phyloP scores from a whole-genome alignment of 108 stramenopile genomes.

The Parietichytrium sp. region DNA sequence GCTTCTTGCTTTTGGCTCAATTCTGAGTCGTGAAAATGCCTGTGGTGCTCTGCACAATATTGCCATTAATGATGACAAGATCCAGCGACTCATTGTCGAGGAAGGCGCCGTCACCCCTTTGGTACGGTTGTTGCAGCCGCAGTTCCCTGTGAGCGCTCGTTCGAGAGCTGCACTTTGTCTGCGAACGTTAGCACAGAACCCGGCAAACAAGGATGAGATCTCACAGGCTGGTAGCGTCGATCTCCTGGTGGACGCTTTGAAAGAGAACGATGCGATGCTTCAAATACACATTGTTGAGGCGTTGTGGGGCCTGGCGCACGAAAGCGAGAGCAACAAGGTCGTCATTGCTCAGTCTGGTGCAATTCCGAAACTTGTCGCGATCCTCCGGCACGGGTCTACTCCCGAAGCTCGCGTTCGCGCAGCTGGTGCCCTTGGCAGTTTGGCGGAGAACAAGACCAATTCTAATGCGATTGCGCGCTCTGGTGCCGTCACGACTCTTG shows the following conservation, averaged over 20 bases:
- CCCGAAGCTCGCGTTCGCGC: neutral
- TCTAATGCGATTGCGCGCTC: neutral
- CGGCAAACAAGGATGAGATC: neutral
- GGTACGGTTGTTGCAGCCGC: neutral
- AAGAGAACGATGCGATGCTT: neutral
- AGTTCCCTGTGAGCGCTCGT: neutral
- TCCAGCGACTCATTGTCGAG: conserved; percentile 8
- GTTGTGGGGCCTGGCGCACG: neutral
- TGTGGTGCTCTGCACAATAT: neutral
- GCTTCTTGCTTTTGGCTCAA: conserved; percentile 11
- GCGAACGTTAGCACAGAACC: neutral
- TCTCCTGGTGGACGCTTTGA: neutral
- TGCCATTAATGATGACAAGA: neutral
- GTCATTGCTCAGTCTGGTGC: neutral
- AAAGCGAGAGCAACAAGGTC: conserved; percentile 8
- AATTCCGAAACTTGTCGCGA: neutral
- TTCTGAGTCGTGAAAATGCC: conserved; percentile 11
- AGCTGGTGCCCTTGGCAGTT: neutral
- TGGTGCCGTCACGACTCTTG: conserved; percentile 11
- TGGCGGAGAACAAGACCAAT: neutral
- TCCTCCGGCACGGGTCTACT: neutral
- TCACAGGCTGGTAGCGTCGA: neutral
- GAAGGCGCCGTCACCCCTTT: neutral
- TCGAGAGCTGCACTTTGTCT: neutral
- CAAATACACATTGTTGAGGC: conserved; percentile 3